Base-by-base conservation (phyloP, 169 alveolate species). In the Eimeria maxima region DNA sequence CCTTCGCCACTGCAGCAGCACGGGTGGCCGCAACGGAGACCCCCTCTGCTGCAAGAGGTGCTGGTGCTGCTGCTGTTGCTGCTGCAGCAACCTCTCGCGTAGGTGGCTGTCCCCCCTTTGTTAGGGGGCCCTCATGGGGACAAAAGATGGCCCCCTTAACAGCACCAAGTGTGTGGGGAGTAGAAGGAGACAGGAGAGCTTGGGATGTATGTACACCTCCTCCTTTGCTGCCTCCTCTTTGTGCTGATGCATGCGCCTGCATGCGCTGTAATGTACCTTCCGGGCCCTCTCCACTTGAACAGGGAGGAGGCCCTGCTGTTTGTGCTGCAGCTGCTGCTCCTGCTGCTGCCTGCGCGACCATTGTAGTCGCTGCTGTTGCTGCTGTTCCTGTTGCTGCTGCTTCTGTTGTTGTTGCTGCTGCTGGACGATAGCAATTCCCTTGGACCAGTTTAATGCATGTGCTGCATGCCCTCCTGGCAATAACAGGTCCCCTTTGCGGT, bases 1-100 rank as follows among this genome's bases (percentile, higher is more conserved):
- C 90, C 53, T 81, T 81, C 11, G 90, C 90, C 3, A 81, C 90
- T 11, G 90, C 90, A 24, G 90, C 90, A 81, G 90, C 90, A 50
- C 90, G 90, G 7, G 90, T 81, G 8, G 90, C 90, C 11, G 90
- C 90, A 53, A 50, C 65, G 2, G 90, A 81, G 22, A 81, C 90
- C 11, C 71, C 71, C 24, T 47, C 50, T 53, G 73, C 90, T 81
- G 73, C 90, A 14, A 4, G 90, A 2, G 90, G 90, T 22, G 71
- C 10, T 6, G 71, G n/a, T 44, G 18, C 90, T 65, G 5, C 47
- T 53, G 65, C 63, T 22, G 84, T 10, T 74, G 86, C 38, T 53
- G 20, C 88, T 20, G 14, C 38, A 13, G 65, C 1, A 27, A 44
- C 84, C n/a, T 44, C 84, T 16, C 55, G 18, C 50, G 89, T 33